Conservation (phyloP, 805 yeast genomes). For the Kodamaea jinghongensis region DNA sequence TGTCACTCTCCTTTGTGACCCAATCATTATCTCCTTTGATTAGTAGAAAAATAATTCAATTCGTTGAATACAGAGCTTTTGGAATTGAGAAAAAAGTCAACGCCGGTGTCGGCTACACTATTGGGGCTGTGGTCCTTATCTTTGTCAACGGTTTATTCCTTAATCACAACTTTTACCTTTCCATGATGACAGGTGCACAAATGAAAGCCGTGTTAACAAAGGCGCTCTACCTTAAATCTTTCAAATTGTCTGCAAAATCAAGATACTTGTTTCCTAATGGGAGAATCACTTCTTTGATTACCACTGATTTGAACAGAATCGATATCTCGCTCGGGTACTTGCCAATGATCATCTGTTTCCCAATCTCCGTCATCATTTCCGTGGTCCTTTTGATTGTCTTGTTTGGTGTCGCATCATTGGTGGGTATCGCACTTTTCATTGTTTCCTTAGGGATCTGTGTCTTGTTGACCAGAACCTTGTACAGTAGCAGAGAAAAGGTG, state of each 20-base stretch:
- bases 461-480: constrained; percentile 33
- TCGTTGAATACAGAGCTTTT: constrained; percentile 51
- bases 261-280: constrained; percentile 37
- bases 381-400: constrained; percentile 32
- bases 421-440: constrained; percentile 42
- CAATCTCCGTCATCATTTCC: constrained; percentile 41
- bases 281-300: constrained; percentile 39
- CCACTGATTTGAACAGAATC: constrained; percentile 43
- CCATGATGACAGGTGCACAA: constrained; percentile 44
- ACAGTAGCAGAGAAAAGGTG: constrained; percentile 33
- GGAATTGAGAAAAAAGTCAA: constrained; percentile 45
- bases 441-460: constrained; percentile 34
- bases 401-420: constrained; percentile 40
- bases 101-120: constrained; percentile 71
- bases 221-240: constrained; percentile 37
- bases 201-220: constrained; percentile 40
- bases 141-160: constrained; percentile 36
- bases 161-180: constrained; percentile 42
- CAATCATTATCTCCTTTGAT: constrained; percentile 64
- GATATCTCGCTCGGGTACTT: constrained; percentile 45
- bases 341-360: constrained; percentile 41
- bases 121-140: constrained; percentile 64
- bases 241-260: constrained; percentile 33
- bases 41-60: constrained; percentile 60
- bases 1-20: constrained; percentile 46